These are phyloP conservation scores for Poa annua DNA, from an alignment of 176 grass and related monocot species.

Conservation along the genomic window DNA sequence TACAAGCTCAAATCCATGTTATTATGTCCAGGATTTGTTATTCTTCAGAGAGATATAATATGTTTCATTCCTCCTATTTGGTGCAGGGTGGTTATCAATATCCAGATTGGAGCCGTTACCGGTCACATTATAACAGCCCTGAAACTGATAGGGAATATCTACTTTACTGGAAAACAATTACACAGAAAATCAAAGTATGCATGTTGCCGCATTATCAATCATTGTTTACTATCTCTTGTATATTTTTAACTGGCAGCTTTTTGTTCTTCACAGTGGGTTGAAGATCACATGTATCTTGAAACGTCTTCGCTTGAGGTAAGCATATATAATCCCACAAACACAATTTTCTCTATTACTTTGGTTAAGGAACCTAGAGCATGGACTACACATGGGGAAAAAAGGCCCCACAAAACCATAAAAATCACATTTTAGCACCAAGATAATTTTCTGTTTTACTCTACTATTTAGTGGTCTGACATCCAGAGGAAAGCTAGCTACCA, in stretches of 20 bases:
- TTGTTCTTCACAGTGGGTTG: constrained; percentile 12
- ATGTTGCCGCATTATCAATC: background rate
- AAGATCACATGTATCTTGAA: background rate
- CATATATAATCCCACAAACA: background rate
- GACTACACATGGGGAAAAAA: too few species aligned
- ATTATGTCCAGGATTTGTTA: background rate
- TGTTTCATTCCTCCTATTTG: constrained; percentile 13
- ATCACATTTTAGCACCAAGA: background rate
- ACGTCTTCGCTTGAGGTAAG: background rate
- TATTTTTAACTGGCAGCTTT: background rate
- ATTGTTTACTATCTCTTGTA: background rate
- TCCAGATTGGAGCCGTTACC: background rate
- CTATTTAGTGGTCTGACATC: constrained; percentile 2
- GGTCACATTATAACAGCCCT: background rate
- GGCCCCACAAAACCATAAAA: background rate
- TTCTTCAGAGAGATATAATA: background rate
- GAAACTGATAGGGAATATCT: constrained; percentile 29
- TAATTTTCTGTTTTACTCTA: background rate
- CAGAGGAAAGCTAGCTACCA: background rate
- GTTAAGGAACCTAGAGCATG: too few species aligned
- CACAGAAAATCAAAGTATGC: constrained; percentile 15
- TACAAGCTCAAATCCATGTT: background rate
- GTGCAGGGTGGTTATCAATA: constrained; percentile 9
- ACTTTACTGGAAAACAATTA: constrained; percentile 20
- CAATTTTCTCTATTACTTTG: too few species aligned